Conservation (phyloP, 768 basidiomycete species). For the Lepiota brunneoincarnata region DNA sequence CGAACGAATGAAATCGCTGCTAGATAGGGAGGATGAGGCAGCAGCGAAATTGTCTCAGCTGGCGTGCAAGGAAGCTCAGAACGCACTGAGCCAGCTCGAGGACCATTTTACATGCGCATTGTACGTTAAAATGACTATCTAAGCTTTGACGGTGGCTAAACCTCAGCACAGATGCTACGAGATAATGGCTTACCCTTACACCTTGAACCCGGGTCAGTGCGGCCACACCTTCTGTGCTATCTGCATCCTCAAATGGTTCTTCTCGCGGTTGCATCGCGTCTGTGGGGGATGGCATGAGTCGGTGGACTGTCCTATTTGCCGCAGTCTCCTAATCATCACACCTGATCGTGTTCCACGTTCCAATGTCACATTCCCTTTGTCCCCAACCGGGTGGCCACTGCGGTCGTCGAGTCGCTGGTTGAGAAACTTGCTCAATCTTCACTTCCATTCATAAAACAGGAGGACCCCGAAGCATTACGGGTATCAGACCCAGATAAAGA, state of each 20-base stretch:
- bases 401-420: slow-evolving; percentile 50
- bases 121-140: slow-evolving; percentile 33
- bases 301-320: slow-evolving; percentile 69
- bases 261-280: slow-evolving; percentile 57
- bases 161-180: slow-evolving; percentile 55
- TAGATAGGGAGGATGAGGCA: slow-evolving; percentile 41
- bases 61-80: slow-evolving; percentile 37
- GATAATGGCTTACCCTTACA: slow-evolving; percentile 60
- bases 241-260: slow-evolving; percentile 68
- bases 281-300: slow-evolving; percentile 69
- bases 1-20: slow-evolving; percentile 34
- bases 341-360: slow-evolving; percentile 51
- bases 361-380: slow-evolving; percentile 54
- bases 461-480: slow-evolving; percentile 37
- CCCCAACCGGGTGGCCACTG: slow-evolving; percentile 57
- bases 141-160: slow-evolving; percentile 8
- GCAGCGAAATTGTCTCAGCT: slow-evolving; percentile 37
- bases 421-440: slow-evolving; percentile 37
- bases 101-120: slow-evolving; percentile 64
- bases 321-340: slow-evolving; percentile 47
- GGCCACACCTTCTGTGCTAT: slow-evolving; percentile 70
- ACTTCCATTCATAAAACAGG: slow-evolving; percentile 36
- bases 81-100: slow-evolving; percentile 50
- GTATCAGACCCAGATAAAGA: slow-evolving; percentile 34
- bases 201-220: slow-evolving; percentile 50